Evolutionary conservation across 192 early-diverging fungal genomes (phyloP).

Genomic region (Endogone sp.): DNA sequence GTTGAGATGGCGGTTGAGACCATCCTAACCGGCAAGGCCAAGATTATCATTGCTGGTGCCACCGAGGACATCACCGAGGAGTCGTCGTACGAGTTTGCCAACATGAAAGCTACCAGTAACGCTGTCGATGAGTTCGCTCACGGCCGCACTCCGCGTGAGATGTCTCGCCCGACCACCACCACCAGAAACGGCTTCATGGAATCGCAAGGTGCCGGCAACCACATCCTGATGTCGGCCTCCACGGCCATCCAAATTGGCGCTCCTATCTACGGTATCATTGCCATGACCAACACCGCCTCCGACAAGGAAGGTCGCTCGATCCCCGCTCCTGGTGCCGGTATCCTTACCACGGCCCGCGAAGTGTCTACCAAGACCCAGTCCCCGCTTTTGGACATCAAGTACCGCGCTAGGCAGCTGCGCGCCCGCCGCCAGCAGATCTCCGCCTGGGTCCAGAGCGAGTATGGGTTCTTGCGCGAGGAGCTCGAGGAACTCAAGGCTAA

Average conservation of each 20-base stretch:
- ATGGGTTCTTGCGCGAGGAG: slow-evolving; percentile 63
- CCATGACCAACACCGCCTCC: slow-evolving; percentile 81
- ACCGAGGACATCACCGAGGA: slow-evolving; percentile 94
- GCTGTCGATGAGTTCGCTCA: slow-evolving; percentile 75
- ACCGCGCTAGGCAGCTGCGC: slow-evolving; percentile 74
- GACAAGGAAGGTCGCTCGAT: slow-evolving; percentile 94
- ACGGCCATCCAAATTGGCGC: slow-evolving; percentile 90
- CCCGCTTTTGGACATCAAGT: slow-evolving; percentile 75
- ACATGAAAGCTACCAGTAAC: slow-evolving; percentile 94
- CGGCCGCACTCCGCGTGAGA: slow-evolving; percentile 84
- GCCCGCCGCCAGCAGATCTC: slow-evolving; percentile 75
- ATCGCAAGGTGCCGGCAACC: slow-evolving; percentile 83
- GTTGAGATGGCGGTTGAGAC: slow-evolving; percentile 91
- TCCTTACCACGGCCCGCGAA: slow-evolving; percentile 88
- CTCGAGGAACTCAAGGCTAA: slow-evolving; percentile 52
- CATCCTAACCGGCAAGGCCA: slow-evolving; percentile 86
- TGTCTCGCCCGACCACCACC: slow-evolving; percentile 86
- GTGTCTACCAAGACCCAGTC: slow-evolving; percentile 40
- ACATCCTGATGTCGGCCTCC: slow-evolving; percentile 84
- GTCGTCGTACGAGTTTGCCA: slow-evolving; percentile 90
- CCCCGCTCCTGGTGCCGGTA: slow-evolving; percentile 93
- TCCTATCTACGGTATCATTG: slow-evolving; percentile 90
- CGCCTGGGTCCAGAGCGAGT: slow-evolving; percentile 75
- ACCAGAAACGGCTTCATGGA: slow-evolving; percentile 94
- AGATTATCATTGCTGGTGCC: slow-evolving; percentile 89